Conservation (phyloP, 1,284 basidiomycete genomes). For the Schizophyllum amplum region DNA sequence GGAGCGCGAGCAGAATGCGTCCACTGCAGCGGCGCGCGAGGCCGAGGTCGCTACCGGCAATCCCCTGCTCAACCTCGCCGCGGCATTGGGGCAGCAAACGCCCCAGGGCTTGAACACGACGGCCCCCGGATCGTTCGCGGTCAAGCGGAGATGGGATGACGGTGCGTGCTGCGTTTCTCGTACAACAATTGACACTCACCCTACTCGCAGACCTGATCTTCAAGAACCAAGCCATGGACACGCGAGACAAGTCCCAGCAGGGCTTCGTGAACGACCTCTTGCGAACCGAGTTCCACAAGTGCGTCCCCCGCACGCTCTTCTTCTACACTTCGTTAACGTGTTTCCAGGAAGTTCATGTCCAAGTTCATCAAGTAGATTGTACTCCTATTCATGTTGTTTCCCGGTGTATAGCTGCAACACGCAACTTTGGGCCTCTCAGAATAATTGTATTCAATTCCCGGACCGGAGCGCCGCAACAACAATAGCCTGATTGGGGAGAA, state of each 20-base stretch:
- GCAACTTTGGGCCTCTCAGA: background rate
- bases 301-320: slow-evolving; percentile 17
- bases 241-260: slow-evolving; percentile 55
- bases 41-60: slow-evolving; percentile 80
- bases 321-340: slow-evolving; percentile 7
- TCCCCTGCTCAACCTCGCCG: slow-evolving; percentile 82
- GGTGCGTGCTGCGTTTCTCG: slow-evolving; percentile 36
- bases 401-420: background rate
- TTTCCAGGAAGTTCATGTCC: slow-evolving; percentile 64
- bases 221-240: slow-evolving; percentile 87
- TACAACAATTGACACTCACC: slow-evolving; percentile 1
- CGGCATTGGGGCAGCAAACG: slow-evolving; percentile 69
- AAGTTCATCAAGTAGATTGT: slow-evolving; percentile 57
- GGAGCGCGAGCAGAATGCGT: slow-evolving; percentile 68
- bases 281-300: slow-evolving; percentile 90
- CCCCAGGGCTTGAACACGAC: slow-evolving; percentile 64
- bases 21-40: slow-evolving; percentile 64
- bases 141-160: slow-evolving; percentile 94
- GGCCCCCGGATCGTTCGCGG: slow-evolving; percentile 77
- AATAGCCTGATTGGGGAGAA: no score
- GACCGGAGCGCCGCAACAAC: no score
- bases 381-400: background rate
- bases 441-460: no score
- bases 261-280: slow-evolving; percentile 92
- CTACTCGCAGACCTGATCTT: slow-evolving; percentile 74